phyloP scores from a whole-genome alignment of 306 rosid genomes.

The Sophora flavescens region DNA sequence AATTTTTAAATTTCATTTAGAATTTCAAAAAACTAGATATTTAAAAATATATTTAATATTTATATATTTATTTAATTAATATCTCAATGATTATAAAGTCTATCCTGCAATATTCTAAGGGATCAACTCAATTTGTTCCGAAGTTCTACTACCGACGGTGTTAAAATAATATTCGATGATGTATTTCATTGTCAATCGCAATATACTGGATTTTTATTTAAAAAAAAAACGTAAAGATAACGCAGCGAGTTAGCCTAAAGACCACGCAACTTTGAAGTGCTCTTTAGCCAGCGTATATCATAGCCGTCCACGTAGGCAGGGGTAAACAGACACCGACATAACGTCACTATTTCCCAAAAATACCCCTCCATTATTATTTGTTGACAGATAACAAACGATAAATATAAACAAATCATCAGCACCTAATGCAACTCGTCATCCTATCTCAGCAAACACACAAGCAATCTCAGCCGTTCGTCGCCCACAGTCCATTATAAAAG shows the following conservation, averaged over 20 bases:
- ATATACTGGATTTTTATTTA: too few species aligned
- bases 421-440: conserved; percentile 39
- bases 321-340: not conserved
- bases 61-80: too few species aligned
- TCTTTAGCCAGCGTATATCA: conserved; percentile 32
- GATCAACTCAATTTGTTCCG: too few species aligned
- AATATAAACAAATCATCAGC: conserved; percentile 31
- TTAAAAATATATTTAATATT: too few species aligned
- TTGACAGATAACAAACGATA: not conserved
- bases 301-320: conserved; percentile 38
- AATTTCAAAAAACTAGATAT: too few species aligned
- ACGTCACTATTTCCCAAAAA: not conserved
- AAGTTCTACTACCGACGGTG: too few species aligned
- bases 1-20: too few species aligned
- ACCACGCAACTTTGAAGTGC: conserved; percentile 39
- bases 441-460: conserved; percentile 36
- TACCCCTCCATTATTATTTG: conserved; percentile 30
- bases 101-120: too few species aligned
- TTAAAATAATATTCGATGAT: too few species aligned
- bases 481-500: conserved; percentile 31
- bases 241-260: conserved; percentile 6
- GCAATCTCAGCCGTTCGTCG: conserved; percentile 50
- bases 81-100: too few species aligned
- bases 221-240: not conserved
- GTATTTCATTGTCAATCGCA: too few species aligned